Percentiles rank a stretch among this genome's conserved stretches.
Evolutionary conservation across 2,329 filamentous ascomycete species (phyloP).

Genomic region (Teratosphaeria epicoccoides): DNA sequence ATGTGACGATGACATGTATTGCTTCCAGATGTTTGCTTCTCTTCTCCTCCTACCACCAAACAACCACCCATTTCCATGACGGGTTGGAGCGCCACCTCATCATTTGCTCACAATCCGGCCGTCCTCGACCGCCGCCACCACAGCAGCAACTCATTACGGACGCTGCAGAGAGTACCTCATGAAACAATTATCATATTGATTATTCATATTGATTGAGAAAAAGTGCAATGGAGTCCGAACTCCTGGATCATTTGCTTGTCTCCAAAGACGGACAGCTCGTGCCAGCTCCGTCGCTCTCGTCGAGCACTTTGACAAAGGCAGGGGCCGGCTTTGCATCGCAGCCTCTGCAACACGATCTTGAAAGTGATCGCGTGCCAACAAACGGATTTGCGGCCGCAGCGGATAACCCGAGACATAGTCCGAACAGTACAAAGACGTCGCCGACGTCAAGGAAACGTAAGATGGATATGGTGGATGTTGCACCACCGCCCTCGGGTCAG

Average conservation of each 20-base stretch:
- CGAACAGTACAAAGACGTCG: neutral
- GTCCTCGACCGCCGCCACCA: too few species aligned
- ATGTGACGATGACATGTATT: too few species aligned
- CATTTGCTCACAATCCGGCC: too few species aligned
- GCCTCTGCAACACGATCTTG: neutral
- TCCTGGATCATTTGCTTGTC: constrained; percentile 1
- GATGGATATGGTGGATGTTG: too few species aligned
- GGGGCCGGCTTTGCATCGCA: neutral
- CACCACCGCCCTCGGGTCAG: neutral
- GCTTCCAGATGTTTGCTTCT: too few species aligned
- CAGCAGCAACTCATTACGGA: too few species aligned
- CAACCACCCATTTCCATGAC: too few species aligned
- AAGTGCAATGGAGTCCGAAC: neutral
- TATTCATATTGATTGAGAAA: too few species aligned
- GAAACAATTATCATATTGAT: too few species aligned
- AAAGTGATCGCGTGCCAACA: neutral
- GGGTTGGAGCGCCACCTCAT: too few species aligned
- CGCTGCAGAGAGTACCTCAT: too few species aligned
- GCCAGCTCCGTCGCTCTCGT: constrained; percentile 7
- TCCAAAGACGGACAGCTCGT: constrained; percentile 8
- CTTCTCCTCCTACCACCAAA: too few species aligned
- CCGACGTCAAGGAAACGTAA: neutral
- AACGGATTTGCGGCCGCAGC: neutral
- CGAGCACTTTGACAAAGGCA: neutral
- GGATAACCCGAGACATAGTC: neutral